A percentile compares a stretch with the other conserved stretches of the same genome.
phyloP scores from a whole-genome alignment of 2,329 filamentous ascomycete genomes.

The Drechslera avenae region DNA sequence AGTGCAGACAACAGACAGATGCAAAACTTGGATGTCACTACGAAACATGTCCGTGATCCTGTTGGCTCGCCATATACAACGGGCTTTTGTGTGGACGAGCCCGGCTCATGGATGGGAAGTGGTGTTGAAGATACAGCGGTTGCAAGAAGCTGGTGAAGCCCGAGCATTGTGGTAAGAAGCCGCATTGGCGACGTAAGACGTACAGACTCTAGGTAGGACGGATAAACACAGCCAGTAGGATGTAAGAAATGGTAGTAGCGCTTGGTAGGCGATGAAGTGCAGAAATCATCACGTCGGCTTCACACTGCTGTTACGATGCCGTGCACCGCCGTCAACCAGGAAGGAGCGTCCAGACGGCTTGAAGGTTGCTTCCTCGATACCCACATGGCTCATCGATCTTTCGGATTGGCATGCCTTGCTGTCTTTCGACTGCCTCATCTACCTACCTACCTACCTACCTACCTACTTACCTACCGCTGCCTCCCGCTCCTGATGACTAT shows the following conservation, averaged over 20 bases:
- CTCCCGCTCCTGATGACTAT: too few relatives aligned
- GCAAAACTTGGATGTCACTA: slow-evolving; percentile 6
- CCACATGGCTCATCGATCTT: neutral
- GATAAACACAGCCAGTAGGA: neutral
- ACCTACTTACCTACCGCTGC: too few relatives aligned
- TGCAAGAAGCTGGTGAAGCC: neutral
- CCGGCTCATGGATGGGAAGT: too few relatives aligned
- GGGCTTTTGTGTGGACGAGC: neutral
- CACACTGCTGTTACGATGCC: too few relatives aligned
- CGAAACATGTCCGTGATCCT: neutral
- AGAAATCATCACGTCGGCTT: too few relatives aligned
- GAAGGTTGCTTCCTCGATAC: too few relatives aligned
- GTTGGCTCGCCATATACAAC: neutral
- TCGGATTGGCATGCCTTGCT: neutral
- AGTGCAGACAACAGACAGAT: slow-evolving; percentile 3
- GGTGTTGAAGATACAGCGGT: neutral
- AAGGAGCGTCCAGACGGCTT: too few relatives aligned
- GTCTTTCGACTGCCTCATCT: too few relatives aligned
- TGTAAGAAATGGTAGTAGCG: neutral
- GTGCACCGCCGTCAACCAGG: too few relatives aligned
- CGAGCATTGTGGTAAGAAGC: neutral
- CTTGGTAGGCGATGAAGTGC: too few relatives aligned
- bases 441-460: too few relatives aligned
- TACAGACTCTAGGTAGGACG: neutral
- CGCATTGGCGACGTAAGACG: neutral